Percentiles rank a stretch among this genome's conserved stretches.
Conservation (phyloP, 768 basidiomycete genomes). For the Leccinum truebloodii region DNA sequence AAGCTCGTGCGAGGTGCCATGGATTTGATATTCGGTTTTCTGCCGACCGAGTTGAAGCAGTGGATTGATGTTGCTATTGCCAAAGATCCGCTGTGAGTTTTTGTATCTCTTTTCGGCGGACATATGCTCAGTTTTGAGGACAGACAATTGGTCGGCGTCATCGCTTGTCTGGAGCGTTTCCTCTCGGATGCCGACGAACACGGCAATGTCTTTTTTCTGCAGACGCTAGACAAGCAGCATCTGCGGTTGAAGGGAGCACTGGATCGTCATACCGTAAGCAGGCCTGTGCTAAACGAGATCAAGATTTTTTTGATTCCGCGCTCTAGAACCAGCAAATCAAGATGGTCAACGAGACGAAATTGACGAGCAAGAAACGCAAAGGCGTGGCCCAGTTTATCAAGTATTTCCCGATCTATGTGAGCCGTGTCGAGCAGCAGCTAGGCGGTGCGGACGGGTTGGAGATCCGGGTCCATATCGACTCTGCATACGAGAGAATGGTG, state of each 20-base stretch:
- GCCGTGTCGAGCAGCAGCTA: conserved; percentile 82
- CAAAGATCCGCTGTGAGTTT: conserved; percentile 68
- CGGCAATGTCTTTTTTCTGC: conserved; percentile 72
- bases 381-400: conserved; percentile 92
- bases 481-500: conserved; percentile 85
- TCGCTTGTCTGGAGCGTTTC: conserved; percentile 76
- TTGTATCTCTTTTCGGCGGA: not conserved
- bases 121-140: conserved; percentile 4
- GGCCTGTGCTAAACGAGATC: not conserved
- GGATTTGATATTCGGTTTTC: conserved; percentile 95
- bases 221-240: conserved; percentile 81
- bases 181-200: conserved; percentile 77
- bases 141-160: conserved; percentile 85
- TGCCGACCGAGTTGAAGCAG: conserved; percentile 75
- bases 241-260: conserved; percentile 71
- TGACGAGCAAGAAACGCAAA: conserved; percentile 89
- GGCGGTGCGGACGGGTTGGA: conserved; percentile 74
- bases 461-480: conserved; percentile 74
- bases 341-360: conserved; percentile 85
- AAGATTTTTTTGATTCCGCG: conserved; percentile 2
- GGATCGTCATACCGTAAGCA: conserved; percentile 71
- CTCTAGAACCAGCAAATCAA: conserved; percentile 82
- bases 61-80: conserved; percentile 83
- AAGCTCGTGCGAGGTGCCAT: conserved; percentile 87
- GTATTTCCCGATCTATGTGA: conserved; percentile 87